These are phyloP conservation scores for Elongisporangium prolatum DNA, from an alignment of 352 stramenopile species.

Conservation along the genomic window DNA sequence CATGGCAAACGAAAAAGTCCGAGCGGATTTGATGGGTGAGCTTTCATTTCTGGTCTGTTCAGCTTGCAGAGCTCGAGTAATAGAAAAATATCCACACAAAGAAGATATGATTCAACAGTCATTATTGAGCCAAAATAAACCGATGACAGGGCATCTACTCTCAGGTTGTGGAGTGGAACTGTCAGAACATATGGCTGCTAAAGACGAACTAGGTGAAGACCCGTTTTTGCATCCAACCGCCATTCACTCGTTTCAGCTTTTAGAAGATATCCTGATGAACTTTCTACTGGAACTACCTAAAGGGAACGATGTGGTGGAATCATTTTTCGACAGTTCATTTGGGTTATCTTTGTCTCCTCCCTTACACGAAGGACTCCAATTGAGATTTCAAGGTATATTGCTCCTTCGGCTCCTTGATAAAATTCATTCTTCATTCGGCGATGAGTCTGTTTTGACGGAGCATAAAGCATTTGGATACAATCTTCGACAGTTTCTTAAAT, in stretches of 20 bases:
- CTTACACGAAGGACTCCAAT: slow-evolving; percentile 37
- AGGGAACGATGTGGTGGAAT: slow-evolving; percentile 41
- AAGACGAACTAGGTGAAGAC: slow-evolving; percentile 32
- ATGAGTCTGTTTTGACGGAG: slow-evolving; percentile 35
- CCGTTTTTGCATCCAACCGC: slow-evolving; percentile 52
- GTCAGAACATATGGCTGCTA: slow-evolving; percentile 33
- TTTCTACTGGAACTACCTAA: slow-evolving; percentile 45
- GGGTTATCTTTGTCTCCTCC: slow-evolving; percentile 29
- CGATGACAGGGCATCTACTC: slow-evolving; percentile 31
- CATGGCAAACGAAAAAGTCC: slow-evolving; percentile 35
- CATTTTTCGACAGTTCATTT: slow-evolving; percentile 37
- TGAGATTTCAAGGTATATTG: slow-evolving; percentile 50
- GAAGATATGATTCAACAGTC: slow-evolving; percentile 27
- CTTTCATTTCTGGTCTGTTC: slow-evolving; percentile 41
- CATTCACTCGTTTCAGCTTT: slow-evolving; percentile 26
- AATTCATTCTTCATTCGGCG: slow-evolving; percentile 35
- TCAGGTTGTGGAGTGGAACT: slow-evolving; percentile 27
- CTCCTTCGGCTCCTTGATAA: slow-evolving; percentile 50
- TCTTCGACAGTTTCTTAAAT: slow-evolving; percentile 51
- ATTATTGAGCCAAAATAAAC: slow-evolving; percentile 39
- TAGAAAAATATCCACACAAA: slow-evolving; percentile 30
- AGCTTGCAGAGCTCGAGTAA: slow-evolving; percentile 33
- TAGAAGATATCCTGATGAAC: slow-evolving; percentile 47
- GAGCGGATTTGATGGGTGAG: slow-evolving; percentile 57
- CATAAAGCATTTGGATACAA: slow-evolving; percentile 54